A percentile compares a stretch with the other conserved stretches of the same genome.
phyloP scores from a whole-genome alignment of 139 green algal genomes.

The Nannochloris sp. region DNA sequence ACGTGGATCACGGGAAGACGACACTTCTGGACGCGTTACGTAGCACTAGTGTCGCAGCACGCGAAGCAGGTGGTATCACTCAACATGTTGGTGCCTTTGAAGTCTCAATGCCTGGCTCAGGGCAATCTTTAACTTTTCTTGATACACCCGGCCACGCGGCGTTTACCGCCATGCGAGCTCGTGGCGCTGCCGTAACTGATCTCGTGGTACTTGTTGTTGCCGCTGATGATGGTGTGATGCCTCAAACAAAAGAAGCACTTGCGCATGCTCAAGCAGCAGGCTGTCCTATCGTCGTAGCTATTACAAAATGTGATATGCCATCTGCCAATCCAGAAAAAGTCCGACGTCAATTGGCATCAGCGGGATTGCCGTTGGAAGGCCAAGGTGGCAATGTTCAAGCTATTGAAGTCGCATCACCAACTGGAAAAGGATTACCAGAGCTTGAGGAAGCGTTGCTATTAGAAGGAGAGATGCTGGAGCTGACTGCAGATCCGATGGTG shows the following conservation, averaged over 20 bases:
- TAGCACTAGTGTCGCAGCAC: conserved; percentile 67
- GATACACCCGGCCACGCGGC: conserved; percentile 92
- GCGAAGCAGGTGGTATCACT: conserved; percentile 92
- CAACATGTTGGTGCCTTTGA: conserved; percentile 90
- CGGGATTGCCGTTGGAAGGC: conserved; percentile 81
- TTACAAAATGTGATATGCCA: conserved; percentile 81
- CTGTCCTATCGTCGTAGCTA: conserved; percentile 78
- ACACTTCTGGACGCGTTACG: conserved; percentile 83
- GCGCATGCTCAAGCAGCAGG: conserved; percentile 50
- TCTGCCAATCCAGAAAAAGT: conserved; percentile 41
- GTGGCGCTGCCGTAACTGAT: conserved; percentile 75
- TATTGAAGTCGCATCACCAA: conserved; percentile 57
- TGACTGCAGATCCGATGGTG: background rate
- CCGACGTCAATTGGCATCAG: conserved; percentile 55
- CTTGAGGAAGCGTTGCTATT: conserved; percentile 84
- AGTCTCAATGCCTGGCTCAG: conserved; percentile 54
- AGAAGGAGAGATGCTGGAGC: conserved; percentile 32
- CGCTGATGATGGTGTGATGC: conserved; percentile 88
- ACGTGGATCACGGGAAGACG: conserved; percentile 97
- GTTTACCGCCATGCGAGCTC: conserved; percentile 80
- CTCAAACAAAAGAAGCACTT: conserved; percentile 77
- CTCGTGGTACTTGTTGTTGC: conserved; percentile 85
- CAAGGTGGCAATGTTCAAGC: conserved; percentile 68
- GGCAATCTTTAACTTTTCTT: conserved; percentile 72
- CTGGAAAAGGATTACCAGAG: conserved; percentile 53